Conservation (phyloP, 2,329 filamentous ascomycete species). For the Aspergillus ruber region DNA sequence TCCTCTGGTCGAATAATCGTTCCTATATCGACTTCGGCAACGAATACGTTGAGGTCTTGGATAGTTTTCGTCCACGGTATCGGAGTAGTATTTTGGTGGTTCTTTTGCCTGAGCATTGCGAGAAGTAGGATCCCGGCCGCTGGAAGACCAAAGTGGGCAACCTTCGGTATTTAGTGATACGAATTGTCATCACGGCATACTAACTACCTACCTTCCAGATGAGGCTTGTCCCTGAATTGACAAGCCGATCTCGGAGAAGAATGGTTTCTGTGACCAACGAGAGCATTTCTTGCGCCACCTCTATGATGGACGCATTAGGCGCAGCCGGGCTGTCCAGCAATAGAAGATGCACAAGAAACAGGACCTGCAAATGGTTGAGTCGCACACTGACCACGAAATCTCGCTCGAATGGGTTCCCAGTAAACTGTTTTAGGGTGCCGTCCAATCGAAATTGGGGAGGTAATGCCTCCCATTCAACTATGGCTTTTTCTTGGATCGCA, state of each 20-base stretch:
- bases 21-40: conserved; percentile 20
- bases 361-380: conserved; percentile 21
- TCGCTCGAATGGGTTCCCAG: conserved; percentile 15
- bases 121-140: conserved; percentile 24
- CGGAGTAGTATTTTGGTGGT: conserved; percentile 4
- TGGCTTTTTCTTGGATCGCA: conserved; percentile 15
- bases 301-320: conserved; percentile 17
- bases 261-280: conserved; percentile 21
- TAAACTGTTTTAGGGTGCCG: conserved; percentile 15
- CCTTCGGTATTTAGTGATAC: conserved; percentile 5
- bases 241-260: conserved; percentile 19
- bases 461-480: conserved; percentile 15
- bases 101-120: conserved; percentile 18
- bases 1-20: conserved; percentile 18
- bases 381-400: conserved; percentile 20
- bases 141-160: conserved; percentile 24
- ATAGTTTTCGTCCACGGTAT: conserved; percentile 15
- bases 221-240: conserved; percentile 21
- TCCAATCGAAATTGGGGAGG: conserved; percentile 18
- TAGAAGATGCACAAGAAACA: conserved; percentile 20
- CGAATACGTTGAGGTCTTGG: conserved; percentile 23
- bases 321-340: conserved; percentile 18
- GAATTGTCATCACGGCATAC: no score
- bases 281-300: conserved; percentile 22
- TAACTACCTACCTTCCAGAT: conserved; percentile 19